Evolutionary conservation across 208 protist species (phyloP).

Genomic region (Trypanosoma brucei): DNA sequence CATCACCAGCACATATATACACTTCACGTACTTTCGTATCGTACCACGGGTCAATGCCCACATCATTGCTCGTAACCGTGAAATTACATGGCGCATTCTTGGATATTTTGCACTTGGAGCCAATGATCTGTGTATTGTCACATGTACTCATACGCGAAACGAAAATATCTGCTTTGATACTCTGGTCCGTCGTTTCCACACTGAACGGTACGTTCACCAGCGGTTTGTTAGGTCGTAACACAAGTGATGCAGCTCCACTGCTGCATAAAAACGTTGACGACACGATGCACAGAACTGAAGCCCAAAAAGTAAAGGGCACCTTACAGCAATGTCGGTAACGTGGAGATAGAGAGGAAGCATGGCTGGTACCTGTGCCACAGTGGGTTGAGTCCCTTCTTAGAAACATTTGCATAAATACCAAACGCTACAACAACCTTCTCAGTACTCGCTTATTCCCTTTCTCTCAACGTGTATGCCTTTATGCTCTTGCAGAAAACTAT

Average conservation of each 20-base stretch:
- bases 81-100: conserved; percentile 37
- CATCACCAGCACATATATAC: conserved; percentile 49
- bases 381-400: too few relatives aligned
- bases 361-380: too few relatives aligned
- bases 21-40: conserved; percentile 27
- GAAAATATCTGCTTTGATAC: conserved; percentile 33
- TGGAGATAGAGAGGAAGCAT: too few relatives aligned
- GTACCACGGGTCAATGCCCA: conserved; percentile 25
- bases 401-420: too few relatives aligned
- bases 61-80: conserved; percentile 24
- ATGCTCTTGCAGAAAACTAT: too few relatives aligned
- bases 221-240: conserved; percentile 26
- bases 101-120: conserved; percentile 31
- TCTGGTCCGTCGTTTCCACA: conserved; percentile 20
- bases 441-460: too few relatives aligned
- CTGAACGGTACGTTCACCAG: conserved; percentile 54
- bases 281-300: not conserved
- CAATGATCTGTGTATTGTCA: conserved; percentile 13
- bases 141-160: conserved; percentile 26
- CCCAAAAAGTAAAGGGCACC: too few relatives aligned
- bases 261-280: not conserved
- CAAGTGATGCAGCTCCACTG: conserved; percentile 18
- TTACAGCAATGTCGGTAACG: too few relatives aligned
- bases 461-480: too few relatives aligned
- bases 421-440: too few relatives aligned